Evolutionary conservation across 148 eudicot genomes (phyloP), one percentile per base, ranked within the genome.

Genomic region (Mesembryanthemum crystallinum): DNA sequence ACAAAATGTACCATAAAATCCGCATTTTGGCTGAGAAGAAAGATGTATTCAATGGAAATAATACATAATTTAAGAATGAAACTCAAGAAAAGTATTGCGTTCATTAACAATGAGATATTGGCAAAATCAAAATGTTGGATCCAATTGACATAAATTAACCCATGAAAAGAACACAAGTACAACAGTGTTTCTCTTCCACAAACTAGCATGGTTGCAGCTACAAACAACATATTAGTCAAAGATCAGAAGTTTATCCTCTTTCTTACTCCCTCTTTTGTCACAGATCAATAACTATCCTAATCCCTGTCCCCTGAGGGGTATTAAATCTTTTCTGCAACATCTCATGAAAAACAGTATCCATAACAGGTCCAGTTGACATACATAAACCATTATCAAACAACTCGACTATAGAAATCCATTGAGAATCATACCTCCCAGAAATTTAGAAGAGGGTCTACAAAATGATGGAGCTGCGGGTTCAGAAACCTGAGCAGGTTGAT

Each of bases 371-470:
- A 35, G 1, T 28, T 27, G 60, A 30, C 24, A 30, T 13, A 14
- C 71, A 69, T 25, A 60, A 2, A 18, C 67, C 24, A 10, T 59
- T 32, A 13, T 0, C 21, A 67, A n/a, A n/a, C 28, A 51, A 35
- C 13, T 49, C 45, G 67, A 67, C 21, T 10, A 57, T 59, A 9
- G 9, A 67, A 30, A 29, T 32, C 52, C 66, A 76, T 24, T 25
- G 33, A 73, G 69, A 55, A 74, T 70, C 79, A 78, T 87, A 93
- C 98, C 91, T 95, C 85, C 96, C 94, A 95, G 76, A 95, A 92
- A 51, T 64, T 71, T 11, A 91, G 80, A 82, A 95, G 85, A 78
- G 91, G 88, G 77, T 88, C 86, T 78, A 86, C 90, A 78, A 90
- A 42, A 72, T 58, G 77, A 69, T 79, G 76, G 32, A 85, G 86